phyloP scores from a whole-genome alignment of 1,139 yeast species.

The Blastobotrys indianensis region DNA sequence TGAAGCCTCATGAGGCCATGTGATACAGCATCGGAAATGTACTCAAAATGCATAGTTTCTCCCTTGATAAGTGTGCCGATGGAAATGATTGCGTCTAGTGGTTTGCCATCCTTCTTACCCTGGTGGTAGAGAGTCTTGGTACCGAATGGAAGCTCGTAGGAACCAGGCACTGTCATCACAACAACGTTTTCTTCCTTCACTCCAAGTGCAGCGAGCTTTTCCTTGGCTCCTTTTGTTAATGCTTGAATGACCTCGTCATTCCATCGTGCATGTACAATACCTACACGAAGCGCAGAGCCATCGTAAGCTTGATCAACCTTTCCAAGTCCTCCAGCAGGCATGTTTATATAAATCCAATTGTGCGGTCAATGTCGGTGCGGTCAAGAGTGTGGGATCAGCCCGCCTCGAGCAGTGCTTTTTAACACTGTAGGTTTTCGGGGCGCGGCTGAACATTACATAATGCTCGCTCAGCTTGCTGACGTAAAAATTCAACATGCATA shows the following conservation, averaged over 20 bases:
- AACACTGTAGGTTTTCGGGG: not conserved
- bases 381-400: too few relatives aligned
- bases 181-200: slow-evolving; percentile 72
- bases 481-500: not conserved
- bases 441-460: slow-evolving; percentile 1
- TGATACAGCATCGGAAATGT: slow-evolving; percentile 87
- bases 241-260: slow-evolving; percentile 70
- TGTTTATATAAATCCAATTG: too few relatives aligned
- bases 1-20: slow-evolving; percentile 81
- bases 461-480: not conserved
- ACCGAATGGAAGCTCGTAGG: slow-evolving; percentile 88
- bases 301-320: slow-evolving; percentile 64
- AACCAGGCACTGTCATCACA: slow-evolving; percentile 86
- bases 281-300: slow-evolving; percentile 47
- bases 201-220: slow-evolving; percentile 54
- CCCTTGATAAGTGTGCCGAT: slow-evolving; percentile 95
- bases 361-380: too few relatives aligned
- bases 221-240: slow-evolving; percentile 70
- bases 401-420: too few relatives aligned
- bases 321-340: slow-evolving; percentile 56
- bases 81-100: slow-evolving; percentile 79
- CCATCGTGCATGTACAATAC: slow-evolving; percentile 96
- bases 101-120: slow-evolving; percentile 38
- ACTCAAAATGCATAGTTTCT: slow-evolving; percentile 96
- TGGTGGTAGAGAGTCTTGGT: slow-evolving; percentile 49